Evolutionary conservation across 176 grass and related monocot genomes (phyloP), one percentile per base, ranked within the genome.

Genomic region (Cenchrus fungigraminus): DNA sequence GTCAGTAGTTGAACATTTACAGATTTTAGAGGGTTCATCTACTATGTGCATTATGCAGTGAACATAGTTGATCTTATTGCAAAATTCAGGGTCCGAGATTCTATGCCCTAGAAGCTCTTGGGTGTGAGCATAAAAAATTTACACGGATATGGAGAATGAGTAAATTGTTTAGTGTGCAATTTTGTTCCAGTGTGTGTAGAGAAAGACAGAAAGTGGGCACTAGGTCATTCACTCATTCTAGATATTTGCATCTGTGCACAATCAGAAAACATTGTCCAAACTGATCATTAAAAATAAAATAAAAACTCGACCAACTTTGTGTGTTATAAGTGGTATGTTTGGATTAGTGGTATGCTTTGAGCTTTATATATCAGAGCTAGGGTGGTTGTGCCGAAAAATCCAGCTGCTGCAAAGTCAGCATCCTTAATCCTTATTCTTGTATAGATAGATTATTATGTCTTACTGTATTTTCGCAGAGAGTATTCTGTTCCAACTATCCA

Each of bases 381-480:
- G 9, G 15, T 80, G 11, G 8, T 68, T 56, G 32, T 89, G n/a
- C 51, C 10, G 2, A 59, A 78, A 54, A 54, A 28, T 9, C 44
- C 1, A 10, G 29, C 12, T 43, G 6, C 40, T 1, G 50, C 34
- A 19, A 56, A 67, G 22, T 67, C 22, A 51, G 44, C 14, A 12
- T 9, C 37, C 3, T 40, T 40, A 40, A 40, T 71, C 20, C 13
- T 63, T 64, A 66, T 25, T 55, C 8, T 34, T 15, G 45, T 62
- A 29, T 34, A 28, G 15, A 53, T 12, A 19, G n/a, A 8, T 34
- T 53, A 62, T 55, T 19, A 29, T 52, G 3, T 25, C 42, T 59
- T 82, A 56, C 53, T 78, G 34, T 73, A 34, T 74, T 84, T 37
- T 19, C n/a, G n/a, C 74, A 43, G 10, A 34, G 42, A 6, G 5